Conservation (phyloP, 2,329 filamentous ascomycete species). For the Ascochyta lentis region DNA sequence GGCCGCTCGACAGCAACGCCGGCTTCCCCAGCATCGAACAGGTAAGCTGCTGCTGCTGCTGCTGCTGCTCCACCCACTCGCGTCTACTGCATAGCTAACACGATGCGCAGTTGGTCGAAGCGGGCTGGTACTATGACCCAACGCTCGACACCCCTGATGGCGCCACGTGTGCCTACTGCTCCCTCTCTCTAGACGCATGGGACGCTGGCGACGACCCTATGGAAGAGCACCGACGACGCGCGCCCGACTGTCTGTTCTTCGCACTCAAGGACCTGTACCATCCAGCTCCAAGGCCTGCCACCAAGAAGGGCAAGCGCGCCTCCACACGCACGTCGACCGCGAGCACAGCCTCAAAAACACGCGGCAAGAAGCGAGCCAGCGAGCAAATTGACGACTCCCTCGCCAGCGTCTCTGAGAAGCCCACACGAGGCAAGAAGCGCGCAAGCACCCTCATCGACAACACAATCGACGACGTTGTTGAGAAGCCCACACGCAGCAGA, state of each 20-base stretch:
- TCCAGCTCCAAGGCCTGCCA: slow-evolving; percentile 26
- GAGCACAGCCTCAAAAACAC: slow-evolving; percentile 23
- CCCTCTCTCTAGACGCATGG: slow-evolving; percentile 90
- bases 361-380: slow-evolving; percentile 30
- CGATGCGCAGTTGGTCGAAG: slow-evolving; percentile 89
- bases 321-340: slow-evolving; percentile 35
- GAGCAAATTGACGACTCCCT: slow-evolving; percentile 22
- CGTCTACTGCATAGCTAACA: slow-evolving; percentile 75
- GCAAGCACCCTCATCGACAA: slow-evolving; percentile 26
- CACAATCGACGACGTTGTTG: background rate
- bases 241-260: slow-evolving; percentile 84
- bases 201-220: slow-evolving; percentile 89
- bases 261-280: slow-evolving; percentile 65
- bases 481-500: slow-evolving; percentile 24
- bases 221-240: slow-evolving; percentile 85
- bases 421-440: slow-evolving; percentile 19
- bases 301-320: slow-evolving; percentile 38
- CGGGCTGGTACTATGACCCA: slow-evolving; percentile 94
- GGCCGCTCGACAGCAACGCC: slow-evolving; percentile 75
- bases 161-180: slow-evolving; percentile 90
- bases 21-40: slow-evolving; percentile 63
- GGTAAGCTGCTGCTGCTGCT: slow-evolving; percentile 55
- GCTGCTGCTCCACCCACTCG: background rate
- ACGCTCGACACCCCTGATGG: slow-evolving; percentile 84
- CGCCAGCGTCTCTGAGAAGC: slow-evolving; percentile 6